These are phyloP conservation scores for Ogataea hybrid DNA, from an alignment of 1,139 yeast species.

Conservation along the genomic window DNA sequence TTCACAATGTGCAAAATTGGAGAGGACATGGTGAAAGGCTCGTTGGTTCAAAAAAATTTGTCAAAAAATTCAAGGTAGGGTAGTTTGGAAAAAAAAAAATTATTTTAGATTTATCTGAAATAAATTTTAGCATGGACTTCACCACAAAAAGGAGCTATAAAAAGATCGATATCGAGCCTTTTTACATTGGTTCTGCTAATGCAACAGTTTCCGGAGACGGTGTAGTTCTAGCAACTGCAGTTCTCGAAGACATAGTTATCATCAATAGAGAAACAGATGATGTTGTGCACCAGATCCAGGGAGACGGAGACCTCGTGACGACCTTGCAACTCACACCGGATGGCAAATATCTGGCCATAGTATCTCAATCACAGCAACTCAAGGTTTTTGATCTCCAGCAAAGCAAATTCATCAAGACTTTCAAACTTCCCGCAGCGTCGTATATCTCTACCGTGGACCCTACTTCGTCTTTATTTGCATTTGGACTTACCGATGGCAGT, in stretches of 20 bases:
- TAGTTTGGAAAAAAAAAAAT: slow-evolving; percentile 4
- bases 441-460: slow-evolving; percentile 74
- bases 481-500: slow-evolving; percentile 95
- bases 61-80: slow-evolving; percentile 8
- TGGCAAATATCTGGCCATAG: slow-evolving; percentile 63
- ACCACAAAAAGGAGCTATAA: slow-evolving; percentile 31
- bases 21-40: slow-evolving; percentile 22
- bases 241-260: slow-evolving; percentile 69
- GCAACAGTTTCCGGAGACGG: slow-evolving; percentile 72
- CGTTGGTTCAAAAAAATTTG: slow-evolving; percentile 6
- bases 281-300: slow-evolving; percentile 62
- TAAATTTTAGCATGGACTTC: slow-evolving; percentile 13
- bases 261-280: slow-evolving; percentile 61
- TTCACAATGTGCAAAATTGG: slow-evolving; percentile 56
- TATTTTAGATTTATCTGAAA: slow-evolving; percentile 5
- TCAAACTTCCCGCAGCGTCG: slow-evolving; percentile 73
- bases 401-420: slow-evolving; percentile 49
- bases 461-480: slow-evolving; percentile 83
- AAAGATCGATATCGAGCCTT: slow-evolving; percentile 59
- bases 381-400: slow-evolving; percentile 54
- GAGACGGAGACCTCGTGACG: slow-evolving; percentile 88
- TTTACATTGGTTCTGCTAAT: slow-evolving; percentile 81
- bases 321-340: slow-evolving; percentile 75
- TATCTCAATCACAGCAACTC: slow-evolving; percentile 83
- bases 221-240: slow-evolving; percentile 72